These are phyloP conservation scores for Lepidium didymum DNA, from an alignment of 345 rosid genomes.

Conservation along the genomic window DNA sequence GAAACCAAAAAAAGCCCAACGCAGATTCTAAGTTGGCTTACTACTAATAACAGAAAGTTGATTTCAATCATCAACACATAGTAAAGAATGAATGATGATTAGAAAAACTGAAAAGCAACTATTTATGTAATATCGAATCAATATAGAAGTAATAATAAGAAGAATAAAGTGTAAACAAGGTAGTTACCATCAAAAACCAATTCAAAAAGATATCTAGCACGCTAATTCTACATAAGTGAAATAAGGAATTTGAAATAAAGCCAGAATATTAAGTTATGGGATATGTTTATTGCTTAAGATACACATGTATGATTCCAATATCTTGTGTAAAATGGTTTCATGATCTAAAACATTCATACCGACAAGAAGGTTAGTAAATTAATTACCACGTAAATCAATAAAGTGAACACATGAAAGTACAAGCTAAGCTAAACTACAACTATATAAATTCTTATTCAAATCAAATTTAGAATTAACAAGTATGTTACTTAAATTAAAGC, in stretches of 20 bases:
- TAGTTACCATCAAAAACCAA: conserved; percentile 2
- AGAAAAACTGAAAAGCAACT: neutral
- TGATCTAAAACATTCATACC: neutral
- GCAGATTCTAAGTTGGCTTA: conserved; percentile 5
- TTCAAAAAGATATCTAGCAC: conserved; percentile 5
- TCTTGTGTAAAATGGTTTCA: neutral
- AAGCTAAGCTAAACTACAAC: neutral
- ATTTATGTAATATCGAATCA: neutral
- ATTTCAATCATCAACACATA: neutral
- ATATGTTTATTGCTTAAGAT: neutral
- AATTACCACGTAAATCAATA: neutral
- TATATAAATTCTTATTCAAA: neutral
- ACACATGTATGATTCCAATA: conserved; percentile 6
- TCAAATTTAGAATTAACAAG: no score
- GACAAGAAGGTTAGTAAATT: neutral
- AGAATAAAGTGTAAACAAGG: neutral
- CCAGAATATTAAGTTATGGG: no score
- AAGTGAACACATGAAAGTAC: neutral
- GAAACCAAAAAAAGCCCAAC: conserved; percentile 1
- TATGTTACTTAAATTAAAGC: neutral
- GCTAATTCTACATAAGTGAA: neutral
- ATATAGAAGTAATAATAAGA: neutral
- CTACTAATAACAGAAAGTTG: neutral
- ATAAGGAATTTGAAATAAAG: no score
- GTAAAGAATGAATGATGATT: neutral